Percentiles rank a stretch among this genome's conserved stretches.
phyloP scores from a whole-genome alignment of 1,139 yeast species.

The Hansenula sp. region DNA sequence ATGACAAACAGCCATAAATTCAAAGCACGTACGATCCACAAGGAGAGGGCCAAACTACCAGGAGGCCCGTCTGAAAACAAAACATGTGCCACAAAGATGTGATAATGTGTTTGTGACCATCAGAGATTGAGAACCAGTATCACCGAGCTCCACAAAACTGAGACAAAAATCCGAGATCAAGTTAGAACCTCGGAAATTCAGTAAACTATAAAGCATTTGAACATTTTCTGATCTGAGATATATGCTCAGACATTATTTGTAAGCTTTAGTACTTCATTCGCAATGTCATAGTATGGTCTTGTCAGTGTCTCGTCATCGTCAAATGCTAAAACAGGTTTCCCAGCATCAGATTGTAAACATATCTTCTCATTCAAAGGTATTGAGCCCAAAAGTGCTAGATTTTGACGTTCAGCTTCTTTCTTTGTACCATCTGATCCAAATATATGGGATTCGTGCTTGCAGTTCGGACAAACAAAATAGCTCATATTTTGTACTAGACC shows the following conservation, averaged over 20 bases:
- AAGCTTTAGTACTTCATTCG: conserved; percentile 24
- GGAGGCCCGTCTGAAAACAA: too few relatives aligned
- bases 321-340: conserved; percentile 57
- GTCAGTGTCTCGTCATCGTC: conserved; percentile 34
- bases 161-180: too few relatives aligned
- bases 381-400: conserved; percentile 54
- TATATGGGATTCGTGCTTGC: conserved; percentile 67
- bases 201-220: too few relatives aligned
- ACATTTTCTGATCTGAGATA: not conserved
- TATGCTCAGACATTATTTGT: not conserved
- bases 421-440: conserved; percentile 69
- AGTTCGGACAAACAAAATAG: conserved; percentile 68
- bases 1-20: too few relatives aligned
- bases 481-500: conserved; percentile 89
- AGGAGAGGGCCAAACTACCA: too few relatives aligned
- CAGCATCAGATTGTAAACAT: conserved; percentile 56
- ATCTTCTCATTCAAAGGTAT: conserved; percentile 67
- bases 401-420: conserved; percentile 49
- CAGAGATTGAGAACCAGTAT: too few relatives aligned
- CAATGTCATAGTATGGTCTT: conserved; percentile 41
- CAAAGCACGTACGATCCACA: too few relatives aligned
- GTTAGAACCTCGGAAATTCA: too few relatives aligned
- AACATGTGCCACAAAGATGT: too few relatives aligned
- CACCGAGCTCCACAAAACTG: too few relatives aligned
- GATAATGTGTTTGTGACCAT: too few relatives aligned